Percentiles rank a stretch among this genome's conserved stretches.
phyloP scores from a whole-genome alignment of 2,329 filamentous ascomycete genomes.

The Penicillium sp. region DNA sequence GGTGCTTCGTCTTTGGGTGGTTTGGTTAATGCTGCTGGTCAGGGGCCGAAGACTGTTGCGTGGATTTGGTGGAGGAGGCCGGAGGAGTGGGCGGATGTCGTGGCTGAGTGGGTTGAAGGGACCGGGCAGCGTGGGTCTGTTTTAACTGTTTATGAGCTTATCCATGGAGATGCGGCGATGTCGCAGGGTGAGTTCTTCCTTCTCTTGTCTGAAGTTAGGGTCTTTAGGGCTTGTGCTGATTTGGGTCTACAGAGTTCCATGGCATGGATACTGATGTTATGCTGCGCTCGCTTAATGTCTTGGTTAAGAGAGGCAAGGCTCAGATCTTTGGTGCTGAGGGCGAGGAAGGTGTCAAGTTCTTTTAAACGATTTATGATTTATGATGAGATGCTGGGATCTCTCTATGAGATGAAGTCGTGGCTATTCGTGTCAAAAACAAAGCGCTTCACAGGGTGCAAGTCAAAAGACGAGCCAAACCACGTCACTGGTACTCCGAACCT shows the following conservation, averaged over 20 bases:
- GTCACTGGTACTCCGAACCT: constrained; percentile 5
- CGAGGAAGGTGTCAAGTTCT: constrained; percentile 93
- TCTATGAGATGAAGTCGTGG: constrained; percentile 19
- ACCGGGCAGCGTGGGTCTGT: constrained; percentile 87
- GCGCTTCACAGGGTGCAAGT: constrained; percentile 11
- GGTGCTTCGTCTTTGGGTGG: background rate
- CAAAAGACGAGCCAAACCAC: constrained; percentile 5
- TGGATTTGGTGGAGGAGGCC: constrained; percentile 83
- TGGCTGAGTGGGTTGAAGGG: constrained; percentile 76
- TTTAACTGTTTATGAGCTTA: constrained; percentile 86
- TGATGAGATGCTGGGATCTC: constrained; percentile 6
- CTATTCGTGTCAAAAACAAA: constrained; percentile 23
- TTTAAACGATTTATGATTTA: constrained; percentile 55
- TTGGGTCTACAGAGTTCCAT: constrained; percentile 63
- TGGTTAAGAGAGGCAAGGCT: constrained; percentile 86
- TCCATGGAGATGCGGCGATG: constrained; percentile 75
- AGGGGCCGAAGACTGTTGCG: constrained; percentile 52
- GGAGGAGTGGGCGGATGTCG: constrained; percentile 80
- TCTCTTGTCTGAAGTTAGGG: background rate
- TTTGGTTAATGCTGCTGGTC: constrained; percentile 1
- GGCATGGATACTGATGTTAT: constrained; percentile 83
- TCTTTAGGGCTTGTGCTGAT: constrained; percentile 5
- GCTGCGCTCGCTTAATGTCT: constrained; percentile 69
- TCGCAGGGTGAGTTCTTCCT: constrained; percentile 56
- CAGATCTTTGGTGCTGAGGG: constrained; percentile 90